These are phyloP conservation scores for Agrocybe praecox DNA, from an alignment of 768 basidiomycete genomes.

Conservation along the genomic window DNA sequence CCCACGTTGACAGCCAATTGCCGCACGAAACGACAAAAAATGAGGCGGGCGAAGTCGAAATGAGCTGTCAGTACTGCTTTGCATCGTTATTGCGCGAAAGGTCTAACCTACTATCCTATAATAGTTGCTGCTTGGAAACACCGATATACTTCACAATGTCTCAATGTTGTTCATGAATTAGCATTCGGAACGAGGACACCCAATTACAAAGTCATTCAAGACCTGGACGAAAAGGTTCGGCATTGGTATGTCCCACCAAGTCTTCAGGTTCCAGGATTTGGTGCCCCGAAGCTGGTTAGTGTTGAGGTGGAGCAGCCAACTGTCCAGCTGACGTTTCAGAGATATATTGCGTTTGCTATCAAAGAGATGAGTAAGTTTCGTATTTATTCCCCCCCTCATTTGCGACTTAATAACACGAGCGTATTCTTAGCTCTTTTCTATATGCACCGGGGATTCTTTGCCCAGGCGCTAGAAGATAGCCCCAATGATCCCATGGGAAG, in stretches of 20 bases:
- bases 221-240: slow-evolving; percentile 68
- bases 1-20: slow-evolving; percentile 58
- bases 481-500: slow-evolving; percentile 68
- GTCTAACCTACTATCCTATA: background rate
- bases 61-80: slow-evolving; percentile 53
- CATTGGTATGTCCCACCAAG: slow-evolving; percentile 66
- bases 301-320: slow-evolving; percentile 47
- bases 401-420: background rate
- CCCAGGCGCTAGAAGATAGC: slow-evolving; percentile 64
- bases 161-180: slow-evolving; percentile 66
- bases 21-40: slow-evolving; percentile 48
- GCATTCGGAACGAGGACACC: slow-evolving; percentile 67
- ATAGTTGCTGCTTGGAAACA: slow-evolving; percentile 73
- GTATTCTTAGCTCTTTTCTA: slow-evolving; percentile 58
- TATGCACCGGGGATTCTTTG: slow-evolving; percentile 77
- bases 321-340: slow-evolving; percentile 65
- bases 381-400: slow-evolving; percentile 5
- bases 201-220: slow-evolving; percentile 60
- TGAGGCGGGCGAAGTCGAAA: slow-evolving; percentile 54
- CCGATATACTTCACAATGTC: slow-evolving; percentile 60
- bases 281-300: slow-evolving; percentile 41
- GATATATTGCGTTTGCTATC: slow-evolving; percentile 67
- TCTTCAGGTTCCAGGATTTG: slow-evolving; percentile 66
- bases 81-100: slow-evolving; percentile 1
- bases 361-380: slow-evolving; percentile 60